Evolutionary conservation across 2,329 filamentous ascomycete species (phyloP).

Genomic region (Alternaria sp.): DNA sequence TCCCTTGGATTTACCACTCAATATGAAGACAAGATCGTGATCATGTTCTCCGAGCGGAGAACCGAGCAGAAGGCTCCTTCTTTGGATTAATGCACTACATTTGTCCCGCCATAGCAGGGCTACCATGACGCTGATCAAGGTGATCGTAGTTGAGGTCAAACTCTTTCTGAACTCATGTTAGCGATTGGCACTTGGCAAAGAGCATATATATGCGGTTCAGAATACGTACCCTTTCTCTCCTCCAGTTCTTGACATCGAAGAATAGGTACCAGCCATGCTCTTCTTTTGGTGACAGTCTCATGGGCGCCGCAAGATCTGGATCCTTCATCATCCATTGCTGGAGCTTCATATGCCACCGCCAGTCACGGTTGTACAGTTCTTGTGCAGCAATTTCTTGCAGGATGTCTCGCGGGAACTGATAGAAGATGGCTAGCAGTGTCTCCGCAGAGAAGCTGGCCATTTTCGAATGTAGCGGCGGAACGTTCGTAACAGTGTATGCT

Average conservation of each 20-base stretch:
- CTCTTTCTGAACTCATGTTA: constrained; percentile 53
- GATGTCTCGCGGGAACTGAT: constrained; percentile 71
- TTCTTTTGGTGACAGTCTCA: constrained; percentile 56
- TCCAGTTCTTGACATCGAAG: constrained; percentile 64
- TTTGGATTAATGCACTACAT: constrained; percentile 23
- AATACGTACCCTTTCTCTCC: constrained; percentile 57
- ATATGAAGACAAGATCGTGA: neutral
- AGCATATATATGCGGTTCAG: neutral
- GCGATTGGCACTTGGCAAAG: constrained; percentile 1
- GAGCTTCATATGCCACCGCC: constrained; percentile 64
- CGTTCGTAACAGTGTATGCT: constrained; percentile 73
- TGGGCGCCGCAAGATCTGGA: constrained; percentile 54
- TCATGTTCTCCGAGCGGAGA: neutral
- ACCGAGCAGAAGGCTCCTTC: neutral
- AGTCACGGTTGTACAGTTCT: constrained; percentile 65
- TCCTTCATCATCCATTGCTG: constrained; percentile 66
- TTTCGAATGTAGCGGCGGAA: constrained; percentile 67
- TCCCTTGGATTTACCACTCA: neutral
- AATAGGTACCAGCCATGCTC: constrained; percentile 65
- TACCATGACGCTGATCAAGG: constrained; percentile 57
- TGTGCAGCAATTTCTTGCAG: constrained; percentile 72
- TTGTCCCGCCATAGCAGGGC: constrained; percentile 42
- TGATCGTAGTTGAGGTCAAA: constrained; percentile 63
- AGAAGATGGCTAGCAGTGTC: constrained; percentile 75
- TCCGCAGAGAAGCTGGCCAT: constrained; percentile 69